phyloP scores from a whole-genome alignment of 2,329 filamentous ascomycete genomes.

The Drechmeria coniospora region DNA sequence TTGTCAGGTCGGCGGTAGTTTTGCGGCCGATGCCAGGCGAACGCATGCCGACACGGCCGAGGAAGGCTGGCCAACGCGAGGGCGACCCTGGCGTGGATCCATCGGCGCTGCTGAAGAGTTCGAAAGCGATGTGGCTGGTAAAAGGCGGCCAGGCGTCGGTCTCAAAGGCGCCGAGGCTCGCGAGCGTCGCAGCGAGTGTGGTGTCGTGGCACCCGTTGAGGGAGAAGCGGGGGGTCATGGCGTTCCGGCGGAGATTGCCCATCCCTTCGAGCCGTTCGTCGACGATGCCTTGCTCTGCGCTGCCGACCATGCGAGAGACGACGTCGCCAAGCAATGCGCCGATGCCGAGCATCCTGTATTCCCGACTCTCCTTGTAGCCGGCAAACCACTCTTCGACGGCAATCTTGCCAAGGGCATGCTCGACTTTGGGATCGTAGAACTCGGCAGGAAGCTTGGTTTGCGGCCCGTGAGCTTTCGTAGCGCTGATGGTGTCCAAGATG shows the following conservation, averaged over 20 bases:
- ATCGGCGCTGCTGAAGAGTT: slow-evolving; percentile 52
- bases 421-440: slow-evolving; percentile 69
- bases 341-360: slow-evolving; percentile 83
- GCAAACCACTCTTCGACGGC: slow-evolving; percentile 85
- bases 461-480: slow-evolving; percentile 63
- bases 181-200: slow-evolving; percentile 65
- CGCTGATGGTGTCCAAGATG: slow-evolving; percentile 88
- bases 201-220: slow-evolving; percentile 88
- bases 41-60: slow-evolving; percentile 13
- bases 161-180: slow-evolving; percentile 66
- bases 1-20: slow-evolving; percentile 36
- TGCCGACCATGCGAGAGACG: slow-evolving; percentile 57
- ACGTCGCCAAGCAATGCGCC: slow-evolving; percentile 75
- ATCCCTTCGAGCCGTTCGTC: slow-evolving; percentile 36
- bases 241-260: slow-evolving; percentile 8
- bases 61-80: slow-evolving; percentile 12
- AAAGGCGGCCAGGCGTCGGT: slow-evolving; percentile 74
- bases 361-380: slow-evolving; percentile 68
- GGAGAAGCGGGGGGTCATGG: slow-evolving; percentile 49
- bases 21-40: slow-evolving; percentile 43
- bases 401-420: slow-evolving; percentile 57
- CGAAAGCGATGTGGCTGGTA: slow-evolving; percentile 80
- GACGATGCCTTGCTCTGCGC: slow-evolving; percentile 39
- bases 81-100: slow-evolving; percentile 3
- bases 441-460: slow-evolving; percentile 64